A percentile compares a stretch with the other conserved stretches of the same genome.
Conservation (phyloP, 148 eudicot genomes). For the Vaccinium vitisidaea region DNA sequence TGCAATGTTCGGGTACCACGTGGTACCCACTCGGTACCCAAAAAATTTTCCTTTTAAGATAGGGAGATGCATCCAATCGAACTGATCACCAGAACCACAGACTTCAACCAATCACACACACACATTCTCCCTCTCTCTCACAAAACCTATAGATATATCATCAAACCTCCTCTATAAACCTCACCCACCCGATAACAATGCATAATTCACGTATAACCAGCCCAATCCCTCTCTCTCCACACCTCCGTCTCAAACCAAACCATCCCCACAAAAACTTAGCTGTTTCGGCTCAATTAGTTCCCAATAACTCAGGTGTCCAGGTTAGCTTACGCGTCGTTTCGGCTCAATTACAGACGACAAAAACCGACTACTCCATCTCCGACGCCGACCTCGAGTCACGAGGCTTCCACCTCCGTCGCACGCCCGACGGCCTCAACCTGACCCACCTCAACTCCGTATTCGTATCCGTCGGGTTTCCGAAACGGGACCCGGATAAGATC, state of each 20-base stretch:
- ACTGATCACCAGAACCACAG: background rate
- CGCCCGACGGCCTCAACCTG: constrained; percentile 50
- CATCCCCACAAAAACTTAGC: constrained; percentile 2
- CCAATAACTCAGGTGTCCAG: too few relatives aligned
- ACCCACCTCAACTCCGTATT: constrained; percentile 88
- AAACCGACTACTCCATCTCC: constrained; percentile 37
- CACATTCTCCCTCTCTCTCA: background rate
- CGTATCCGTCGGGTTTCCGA: constrained; percentile 84
- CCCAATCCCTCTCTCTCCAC: constrained; percentile 21
- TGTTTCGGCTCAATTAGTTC: constrained; percentile 13
- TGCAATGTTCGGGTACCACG: too few relatives aligned
- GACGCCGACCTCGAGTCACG: constrained; percentile 52
- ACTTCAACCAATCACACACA: background rate
- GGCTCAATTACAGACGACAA: background rate
- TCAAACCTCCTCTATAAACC: background rate
- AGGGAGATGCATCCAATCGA: too few relatives aligned
- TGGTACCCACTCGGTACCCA: too few relatives aligned
- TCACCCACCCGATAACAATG: background rate
- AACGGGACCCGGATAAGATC: constrained; percentile 76
- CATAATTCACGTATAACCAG: background rate
- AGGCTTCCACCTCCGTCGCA: constrained; percentile 63
- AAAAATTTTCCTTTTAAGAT: too few relatives aligned
- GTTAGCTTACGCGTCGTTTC: too few relatives aligned
- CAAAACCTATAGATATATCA: background rate
- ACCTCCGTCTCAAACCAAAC: constrained; percentile 23